These are phyloP conservation scores for Pseudonitzschia delicatissima DNA, from an alignment of 108 stramenopile species.

Conservation along the genomic window DNA sequence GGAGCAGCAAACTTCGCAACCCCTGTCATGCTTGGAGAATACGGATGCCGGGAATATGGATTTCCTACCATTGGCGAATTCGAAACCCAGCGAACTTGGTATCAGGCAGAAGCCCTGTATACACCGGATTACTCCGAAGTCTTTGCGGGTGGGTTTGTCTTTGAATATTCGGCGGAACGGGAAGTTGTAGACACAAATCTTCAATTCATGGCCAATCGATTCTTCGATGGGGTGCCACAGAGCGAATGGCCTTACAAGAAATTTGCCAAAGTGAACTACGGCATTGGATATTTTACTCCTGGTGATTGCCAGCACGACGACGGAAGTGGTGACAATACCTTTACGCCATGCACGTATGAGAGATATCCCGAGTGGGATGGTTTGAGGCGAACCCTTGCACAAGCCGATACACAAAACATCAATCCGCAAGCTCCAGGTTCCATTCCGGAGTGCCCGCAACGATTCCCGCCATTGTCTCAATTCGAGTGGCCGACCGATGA, in stretches of 20 bases:
- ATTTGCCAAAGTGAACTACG: constrained; percentile 23
- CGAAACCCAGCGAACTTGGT: constrained; percentile 41
- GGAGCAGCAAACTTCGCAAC: constrained; percentile 11
- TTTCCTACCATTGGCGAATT: constrained; percentile 39
- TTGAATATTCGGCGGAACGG: constrained; percentile 45
- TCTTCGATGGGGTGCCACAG: not conserved
- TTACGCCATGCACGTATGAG: not conserved
- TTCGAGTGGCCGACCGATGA: constrained; percentile 33
- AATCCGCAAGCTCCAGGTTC: not conserved
- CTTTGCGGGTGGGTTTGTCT: constrained; percentile 47
- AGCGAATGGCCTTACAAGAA: constrained; percentile 30
- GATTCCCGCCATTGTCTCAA: constrained; percentile 10
- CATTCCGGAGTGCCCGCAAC: constrained; percentile 24
- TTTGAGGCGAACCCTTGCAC: not conserved
- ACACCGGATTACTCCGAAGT: constrained; percentile 11
- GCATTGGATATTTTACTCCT: constrained; percentile 36
- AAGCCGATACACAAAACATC: not conserved
- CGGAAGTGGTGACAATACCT: not conserved
- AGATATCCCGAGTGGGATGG: constrained; percentile 11
- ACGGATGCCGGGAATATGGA: constrained; percentile 33
- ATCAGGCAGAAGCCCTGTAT: constrained; percentile 25
- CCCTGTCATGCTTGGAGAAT: constrained; percentile 46
- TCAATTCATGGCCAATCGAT: not conserved
- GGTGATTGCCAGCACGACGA: constrained; percentile 25
- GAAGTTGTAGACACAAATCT: not conserved